Percentiles rank a stretch among this genome's conserved stretches.
phyloP scores from a whole-genome alignment of 2,329 filamentous ascomycete species.

The Ascochyta koolunga region DNA sequence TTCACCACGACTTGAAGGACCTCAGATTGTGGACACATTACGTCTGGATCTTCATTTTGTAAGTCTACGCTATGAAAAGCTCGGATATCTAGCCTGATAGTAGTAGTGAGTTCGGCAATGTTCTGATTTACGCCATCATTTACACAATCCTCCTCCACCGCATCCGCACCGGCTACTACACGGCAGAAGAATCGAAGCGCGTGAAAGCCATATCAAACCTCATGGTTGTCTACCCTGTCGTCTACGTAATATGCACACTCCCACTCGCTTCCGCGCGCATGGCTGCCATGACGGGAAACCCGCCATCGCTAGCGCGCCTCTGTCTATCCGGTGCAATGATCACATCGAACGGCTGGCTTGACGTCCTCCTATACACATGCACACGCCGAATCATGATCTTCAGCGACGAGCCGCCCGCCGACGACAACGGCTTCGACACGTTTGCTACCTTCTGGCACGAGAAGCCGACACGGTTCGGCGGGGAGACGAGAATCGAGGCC shows the following conservation, averaged over 20 bases:
- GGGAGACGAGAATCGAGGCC: constrained; percentile 53
- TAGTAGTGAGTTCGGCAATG: constrained; percentile 55
- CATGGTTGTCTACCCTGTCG: constrained; percentile 70
- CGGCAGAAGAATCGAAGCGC: constrained; percentile 38
- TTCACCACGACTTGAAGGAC: constrained; percentile 60
- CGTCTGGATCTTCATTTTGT: constrained; percentile 66
- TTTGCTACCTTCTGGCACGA: constrained; percentile 45
- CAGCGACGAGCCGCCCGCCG: constrained; percentile 53
- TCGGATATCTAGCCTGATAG: background rate
- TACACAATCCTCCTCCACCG: constrained; percentile 49
- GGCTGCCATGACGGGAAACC: constrained; percentile 63
- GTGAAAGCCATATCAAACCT: constrained; percentile 58
- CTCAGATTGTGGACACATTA: constrained; percentile 68
- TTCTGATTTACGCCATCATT: constrained; percentile 57
- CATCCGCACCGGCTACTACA: constrained; percentile 47
- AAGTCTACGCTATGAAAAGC: background rate
- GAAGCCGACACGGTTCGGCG: constrained; percentile 49
- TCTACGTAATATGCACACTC: constrained; percentile 72
- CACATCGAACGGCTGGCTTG: constrained; percentile 64
- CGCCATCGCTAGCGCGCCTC: constrained; percentile 53
- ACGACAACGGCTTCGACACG: constrained; percentile 44
- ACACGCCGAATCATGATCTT: constrained; percentile 63
- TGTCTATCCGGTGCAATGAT: constrained; percentile 62
- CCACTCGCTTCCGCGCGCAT: constrained; percentile 70
- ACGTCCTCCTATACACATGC: constrained; percentile 63